These are phyloP conservation scores for Psilocybe tampanensis DNA, from an alignment of 768 basidiomycete species.

Conservation along the genomic window DNA sequence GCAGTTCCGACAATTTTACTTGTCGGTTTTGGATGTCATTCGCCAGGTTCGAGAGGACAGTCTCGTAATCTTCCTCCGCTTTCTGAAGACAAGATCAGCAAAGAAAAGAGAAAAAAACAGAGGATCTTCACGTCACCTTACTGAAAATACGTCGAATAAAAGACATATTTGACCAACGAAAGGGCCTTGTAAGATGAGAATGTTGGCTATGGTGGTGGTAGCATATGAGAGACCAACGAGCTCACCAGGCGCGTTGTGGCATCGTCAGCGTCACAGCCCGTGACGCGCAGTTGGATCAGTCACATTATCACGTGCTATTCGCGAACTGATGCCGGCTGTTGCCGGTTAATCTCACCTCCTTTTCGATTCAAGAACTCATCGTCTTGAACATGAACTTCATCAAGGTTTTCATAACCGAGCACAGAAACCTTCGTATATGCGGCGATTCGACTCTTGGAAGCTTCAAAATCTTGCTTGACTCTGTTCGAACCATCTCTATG, in stretches of 20 bases:
- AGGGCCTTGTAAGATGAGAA: constrained; percentile 3
- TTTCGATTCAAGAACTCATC: not conserved
- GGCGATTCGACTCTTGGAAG: no score
- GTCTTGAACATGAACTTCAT: not conserved
- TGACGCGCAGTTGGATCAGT: not conserved
- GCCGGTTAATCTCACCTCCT: not conserved
- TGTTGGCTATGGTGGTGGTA: constrained; percentile 13
- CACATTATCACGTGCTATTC: constrained; percentile 3
- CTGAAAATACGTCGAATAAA: constrained; percentile 29
- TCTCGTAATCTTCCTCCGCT: constrained; percentile 76
- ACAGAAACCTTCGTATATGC: no score
- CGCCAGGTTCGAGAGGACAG: constrained; percentile 67
- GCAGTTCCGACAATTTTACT: constrained; percentile 76
- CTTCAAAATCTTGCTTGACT: no score
- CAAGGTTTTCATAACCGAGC: not conserved
- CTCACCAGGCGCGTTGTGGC: constrained; percentile 4
- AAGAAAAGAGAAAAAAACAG: not conserved
- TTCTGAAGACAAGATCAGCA: constrained; percentile 31
- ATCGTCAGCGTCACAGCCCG: no score
- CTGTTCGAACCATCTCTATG: no score
- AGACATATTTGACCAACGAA: constrained; percentile 15
- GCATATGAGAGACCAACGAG: constrained; percentile 8
- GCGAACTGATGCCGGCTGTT: not conserved
- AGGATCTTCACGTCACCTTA: constrained; percentile 28
- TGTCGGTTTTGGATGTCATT: constrained; percentile 74